phyloP scores from a whole-genome alignment of 257 asterid species.

The Salvia miltiorrhiza region DNA sequence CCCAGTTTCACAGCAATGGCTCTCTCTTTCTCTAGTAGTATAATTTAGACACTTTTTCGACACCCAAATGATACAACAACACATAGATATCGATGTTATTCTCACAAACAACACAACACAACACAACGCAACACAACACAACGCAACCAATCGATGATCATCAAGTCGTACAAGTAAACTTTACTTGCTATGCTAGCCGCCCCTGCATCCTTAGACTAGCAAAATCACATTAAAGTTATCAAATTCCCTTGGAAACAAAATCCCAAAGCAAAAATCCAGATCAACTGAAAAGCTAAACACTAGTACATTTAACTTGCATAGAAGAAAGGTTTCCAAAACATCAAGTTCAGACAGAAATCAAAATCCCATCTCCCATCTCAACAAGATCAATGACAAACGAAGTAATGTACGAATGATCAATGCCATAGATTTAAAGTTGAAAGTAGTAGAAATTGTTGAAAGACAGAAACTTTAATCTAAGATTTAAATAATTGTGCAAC shows the following conservation, averaged over 20 bases:
- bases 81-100: too few species aligned
- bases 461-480: neutral
- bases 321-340: neutral
- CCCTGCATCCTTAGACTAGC: neutral
- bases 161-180: neutral
- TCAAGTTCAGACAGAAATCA: conserved; percentile 5
- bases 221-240: neutral
- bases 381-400: neutral
- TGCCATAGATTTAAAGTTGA: neutral
- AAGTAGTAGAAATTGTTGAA: neutral
- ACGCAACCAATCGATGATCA: conserved; percentile 7
- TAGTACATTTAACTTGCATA: neutral
- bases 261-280: conserved; percentile 8
- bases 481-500: neutral
- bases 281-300: neutral
- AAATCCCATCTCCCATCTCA: neutral
- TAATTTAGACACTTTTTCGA: neutral
- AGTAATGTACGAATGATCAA: conserved; percentile 14
- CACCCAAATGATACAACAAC: neutral
- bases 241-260: neutral
- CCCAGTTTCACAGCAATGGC: neutral
- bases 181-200: neutral
- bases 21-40: neutral
- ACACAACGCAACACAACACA: too few species aligned
- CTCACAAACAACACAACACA: too few species aligned